Conservation (phyloP, 106 monocot genomes). For the Hemerocallis citrina region DNA sequence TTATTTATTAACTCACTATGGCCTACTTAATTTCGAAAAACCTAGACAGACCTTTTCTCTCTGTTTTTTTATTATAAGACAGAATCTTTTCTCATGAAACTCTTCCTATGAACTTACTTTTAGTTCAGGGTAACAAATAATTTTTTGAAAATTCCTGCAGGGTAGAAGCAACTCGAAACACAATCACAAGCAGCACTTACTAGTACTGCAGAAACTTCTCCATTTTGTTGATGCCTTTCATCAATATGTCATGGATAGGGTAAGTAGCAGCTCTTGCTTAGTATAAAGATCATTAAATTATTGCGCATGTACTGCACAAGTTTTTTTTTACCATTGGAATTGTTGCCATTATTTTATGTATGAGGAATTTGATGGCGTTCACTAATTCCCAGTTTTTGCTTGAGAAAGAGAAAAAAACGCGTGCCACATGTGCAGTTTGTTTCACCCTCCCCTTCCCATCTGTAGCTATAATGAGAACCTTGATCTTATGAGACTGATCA, state of each 20-base stretch:
- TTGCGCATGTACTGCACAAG: too few species aligned
- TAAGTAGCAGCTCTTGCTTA: conserved; percentile 13
- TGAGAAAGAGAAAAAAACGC: too few species aligned
- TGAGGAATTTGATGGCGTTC: too few species aligned
- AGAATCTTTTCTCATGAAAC: background rate
- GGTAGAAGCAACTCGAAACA: conserved; percentile 21
- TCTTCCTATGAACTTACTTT: background rate
- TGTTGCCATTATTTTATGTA: too few species aligned
- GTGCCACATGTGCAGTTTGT: too few species aligned
- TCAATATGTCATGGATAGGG: conserved; percentile 97
- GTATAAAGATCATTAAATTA: too few species aligned
- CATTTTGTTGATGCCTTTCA: conserved; percentile 99
- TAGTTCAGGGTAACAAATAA: background rate
- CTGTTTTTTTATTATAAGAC: too few species aligned
- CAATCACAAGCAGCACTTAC: conserved; percentile 67
- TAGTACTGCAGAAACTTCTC: conserved; percentile 82
- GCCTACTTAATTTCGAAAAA: background rate
- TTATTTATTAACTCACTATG: background rate
- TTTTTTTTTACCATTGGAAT: too few species aligned
- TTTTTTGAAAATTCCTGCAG: conserved; percentile 15
- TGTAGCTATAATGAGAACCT: too few species aligned
- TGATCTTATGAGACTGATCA: background rate
- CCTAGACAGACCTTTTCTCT: background rate
- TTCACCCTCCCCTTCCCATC: too few species aligned
- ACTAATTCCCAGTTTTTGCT: too few species aligned